Evolutionary conservation across 2,329 filamentous ascomycete genomes (phyloP), one percentile per base, ranked within the genome.

Genomic region (Colletotrichum paranaense): DNA sequence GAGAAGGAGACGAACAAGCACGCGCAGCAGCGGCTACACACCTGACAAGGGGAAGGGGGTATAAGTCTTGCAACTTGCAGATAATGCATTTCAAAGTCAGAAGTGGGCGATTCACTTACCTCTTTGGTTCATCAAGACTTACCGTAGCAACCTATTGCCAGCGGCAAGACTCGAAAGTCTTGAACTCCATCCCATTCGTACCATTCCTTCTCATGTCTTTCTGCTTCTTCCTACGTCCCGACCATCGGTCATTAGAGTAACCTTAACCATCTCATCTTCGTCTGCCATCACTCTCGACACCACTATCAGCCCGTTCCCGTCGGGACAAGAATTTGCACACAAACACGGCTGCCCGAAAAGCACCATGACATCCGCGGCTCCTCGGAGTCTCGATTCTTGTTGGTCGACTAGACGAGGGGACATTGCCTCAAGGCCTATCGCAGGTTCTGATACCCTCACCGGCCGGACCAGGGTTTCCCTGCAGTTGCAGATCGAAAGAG

Each of bases 401-500:
- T 55, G 46, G 22, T n/a, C 35, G 14, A 12, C 8, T 24, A 38
- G 49, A n/a, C 62, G 30, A 53, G 22, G 22, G 6, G 12, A 64
- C 7, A 35, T 35, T 38, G 26, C 28, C 9, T n/a, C 2, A 38
- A 38, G 46, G 46, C 28, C 26, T 62, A 28, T n/a, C 60, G 26
- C 38, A 52, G 11, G 42, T 12, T 11, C 14, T 19, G 32, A 42
- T 53, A 11, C 12, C 46, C 14, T 63, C 60, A 63, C 46, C 60
- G 60, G 46, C 46, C 46, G 16, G n/a, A n/a, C 62, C 52, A 49
- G 49, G 14, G n/a, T 24, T 30, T 32, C 62, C 46, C 24, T 55
- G 62, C 62, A 35, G 30, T 64, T 55, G 46, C 49, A 64, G 62
- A 64, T 64, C 62, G 62, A 64, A 19, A 49, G 28, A 49, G 30